Evolutionary conservation across 1,284 basidiomycete genomes (phyloP), one percentile per base, ranked within the genome.

Genomic region (Agroathelia rolfsii): DNA sequence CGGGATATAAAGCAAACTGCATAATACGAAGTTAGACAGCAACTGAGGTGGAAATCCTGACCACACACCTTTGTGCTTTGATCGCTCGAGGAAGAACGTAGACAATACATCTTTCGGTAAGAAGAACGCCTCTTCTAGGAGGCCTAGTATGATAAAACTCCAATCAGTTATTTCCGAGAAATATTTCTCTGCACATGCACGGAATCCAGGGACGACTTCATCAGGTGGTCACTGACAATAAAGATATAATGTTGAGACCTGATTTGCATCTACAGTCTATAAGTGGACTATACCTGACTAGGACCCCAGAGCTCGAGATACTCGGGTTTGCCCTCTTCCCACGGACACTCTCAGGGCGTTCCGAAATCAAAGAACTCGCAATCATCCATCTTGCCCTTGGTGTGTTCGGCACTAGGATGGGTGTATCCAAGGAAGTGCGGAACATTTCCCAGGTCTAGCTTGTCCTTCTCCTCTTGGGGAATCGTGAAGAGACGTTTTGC

Each of bases 381-480:
- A 45, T 67, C 63, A 48, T 83, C 79, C 5, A 64, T 65, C 35
- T 60, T 56, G 6, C 76, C 76, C 43, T 70, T 75, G 15, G 78
- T 81, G 32, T 72, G 44, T 50, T 81, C 78, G 2, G 66, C 61
- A 4, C 76, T 76, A 2, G 79, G 50, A 25, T 56, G 55, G 13
- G 68, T 71, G 48, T 81, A 81, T 2, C 78, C 78, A 17, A 80
- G 60, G 51, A 81, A 83, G 44, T 76, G 72, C 22, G 62, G 66
- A 19, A 69, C 75, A 35, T 78, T 69, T 36, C 52, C 66, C 34
- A 92, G 43, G 1, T 71, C 55, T 24, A 89, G 63, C 45, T 59
- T 61, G 41, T 83, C 76, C 56, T 90, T 92, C 49, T 82, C 79
- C 8, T 67, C 70, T 39, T 79, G 70, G 0, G 81, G 73, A 7